Conservation (phyloP, 345 rosid genomes). For the Gossypium raimondii region DNA sequence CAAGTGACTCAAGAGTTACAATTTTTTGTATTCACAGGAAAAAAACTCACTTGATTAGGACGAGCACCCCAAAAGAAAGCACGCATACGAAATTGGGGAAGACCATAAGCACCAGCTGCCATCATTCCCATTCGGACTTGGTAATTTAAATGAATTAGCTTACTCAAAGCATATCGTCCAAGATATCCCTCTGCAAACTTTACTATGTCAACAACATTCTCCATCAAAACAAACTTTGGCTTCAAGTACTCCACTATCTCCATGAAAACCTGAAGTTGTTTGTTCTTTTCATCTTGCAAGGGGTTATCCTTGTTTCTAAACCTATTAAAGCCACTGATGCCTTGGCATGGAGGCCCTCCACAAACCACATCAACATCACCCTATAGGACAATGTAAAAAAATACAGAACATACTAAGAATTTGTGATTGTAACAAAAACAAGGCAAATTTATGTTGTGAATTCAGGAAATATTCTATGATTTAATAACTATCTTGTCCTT, state of each 20-base stretch:
- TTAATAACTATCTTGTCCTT: not conserved
- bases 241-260: constrained; percentile 54
- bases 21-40: not conserved
- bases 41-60: constrained; percentile 38
- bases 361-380: constrained; percentile 70
- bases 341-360: constrained; percentile 93
- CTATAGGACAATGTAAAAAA: constrained; percentile 21
- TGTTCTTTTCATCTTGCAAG: constrained; percentile 54
- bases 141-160: constrained; percentile 59
- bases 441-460: not conserved
- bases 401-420: not conserved
- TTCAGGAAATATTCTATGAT: too few relatives aligned
- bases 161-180: constrained; percentile 67
- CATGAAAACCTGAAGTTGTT: constrained; percentile 61
- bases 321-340: constrained; percentile 73
- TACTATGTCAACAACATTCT: constrained; percentile 71
- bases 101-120: constrained; percentile 89
- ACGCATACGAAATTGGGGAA: constrained; percentile 75
- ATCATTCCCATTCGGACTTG: constrained; percentile 74
- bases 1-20: too few relatives aligned
- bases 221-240: constrained; percentile 75
- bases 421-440: not conserved
- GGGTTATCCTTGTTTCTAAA: constrained; percentile 50
- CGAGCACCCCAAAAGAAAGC: constrained; percentile 80
- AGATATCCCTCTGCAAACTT: constrained; percentile 51